These are phyloP conservation scores for Suillus tomentosus DNA, from an alignment of 768 basidiomycete genomes.

Conservation along the genomic window DNA sequence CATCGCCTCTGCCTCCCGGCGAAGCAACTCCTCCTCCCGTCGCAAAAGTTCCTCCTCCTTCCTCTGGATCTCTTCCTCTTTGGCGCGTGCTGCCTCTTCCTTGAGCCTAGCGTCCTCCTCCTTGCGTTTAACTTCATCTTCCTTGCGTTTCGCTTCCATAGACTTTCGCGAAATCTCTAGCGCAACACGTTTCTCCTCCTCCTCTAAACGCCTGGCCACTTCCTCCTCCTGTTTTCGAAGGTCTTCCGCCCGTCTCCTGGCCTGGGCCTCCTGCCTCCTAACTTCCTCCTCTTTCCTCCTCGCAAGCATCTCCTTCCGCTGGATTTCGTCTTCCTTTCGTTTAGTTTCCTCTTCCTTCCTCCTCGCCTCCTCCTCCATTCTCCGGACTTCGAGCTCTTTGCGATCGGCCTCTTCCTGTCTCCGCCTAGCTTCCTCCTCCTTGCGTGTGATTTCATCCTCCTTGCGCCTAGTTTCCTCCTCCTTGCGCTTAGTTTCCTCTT, in stretches of 20 bases:
- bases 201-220: constrained; percentile 21
- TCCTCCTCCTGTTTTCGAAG: constrained; percentile 26
- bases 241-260: constrained; percentile 21
- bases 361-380: constrained; percentile 23
- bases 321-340: constrained; percentile 26
- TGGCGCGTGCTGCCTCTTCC: constrained; percentile 27
- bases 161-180: constrained; percentile 22
- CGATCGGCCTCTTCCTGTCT: constrained; percentile 27
- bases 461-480: constrained; percentile 32
- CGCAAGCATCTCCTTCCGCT: constrained; percentile 30
- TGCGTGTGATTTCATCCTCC: constrained; percentile 24
- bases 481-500: constrained; percentile 27
- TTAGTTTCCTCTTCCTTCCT: constrained; percentile 26
- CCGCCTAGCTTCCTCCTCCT: constrained; percentile 31
- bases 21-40: constrained; percentile 35
- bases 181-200: constrained; percentile 24
- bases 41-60: constrained; percentile 32
- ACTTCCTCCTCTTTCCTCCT: constrained; percentile 30
- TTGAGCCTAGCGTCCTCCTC: constrained; percentile 28
- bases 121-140: constrained; percentile 29
- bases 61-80: constrained; percentile 27
- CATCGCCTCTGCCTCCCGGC: constrained; percentile 33
- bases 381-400: constrained; percentile 25
- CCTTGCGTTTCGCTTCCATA: constrained; percentile 25
- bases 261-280: constrained; percentile 21